Evolutionary conservation across 2,329 filamentous ascomycete species (phyloP).

Genomic region (Diplocarpon mali): DNA sequence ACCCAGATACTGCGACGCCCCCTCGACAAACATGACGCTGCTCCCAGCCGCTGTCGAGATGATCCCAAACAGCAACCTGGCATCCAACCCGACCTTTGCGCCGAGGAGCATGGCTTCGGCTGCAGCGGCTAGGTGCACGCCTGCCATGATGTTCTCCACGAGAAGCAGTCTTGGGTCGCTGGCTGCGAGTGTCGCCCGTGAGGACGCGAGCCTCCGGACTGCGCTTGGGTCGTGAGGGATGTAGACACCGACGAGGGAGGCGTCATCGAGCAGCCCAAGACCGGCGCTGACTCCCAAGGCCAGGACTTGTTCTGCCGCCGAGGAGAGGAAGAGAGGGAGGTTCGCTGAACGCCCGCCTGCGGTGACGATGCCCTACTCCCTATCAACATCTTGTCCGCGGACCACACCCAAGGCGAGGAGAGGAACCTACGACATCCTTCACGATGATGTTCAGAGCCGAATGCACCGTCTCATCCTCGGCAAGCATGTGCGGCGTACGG

Average conservation of each 20-base stretch:
- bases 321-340: no score
- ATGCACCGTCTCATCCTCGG: slow-evolving; percentile 34
- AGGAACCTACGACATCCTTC: slow-evolving; percentile 27
- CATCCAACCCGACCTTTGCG: slow-evolving; percentile 40
- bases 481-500: slow-evolving; percentile 41
- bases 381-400: not conserved
- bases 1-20: slow-evolving; percentile 28
- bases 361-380: slow-evolving; percentile 23
- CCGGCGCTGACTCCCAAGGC: no score
- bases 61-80: slow-evolving; percentile 36
- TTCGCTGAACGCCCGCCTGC: slow-evolving; percentile 42
- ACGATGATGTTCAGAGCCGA: slow-evolving; percentile 30
- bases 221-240: no score
- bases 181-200: no score
- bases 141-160: no score
- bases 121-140: slow-evolving; percentile 42
- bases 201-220: no score
- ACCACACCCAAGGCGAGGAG: not conserved
- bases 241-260: no score
- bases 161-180: no score
- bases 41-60: slow-evolving; percentile 31
- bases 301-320: no score
- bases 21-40: slow-evolving; percentile 31
- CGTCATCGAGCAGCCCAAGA: no score
- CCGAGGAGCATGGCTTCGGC: slow-evolving; percentile 47